These are phyloP conservation scores for Pythium aquatile DNA, from an alignment of 352 stramenopile genomes.

Conservation along the genomic window DNA sequence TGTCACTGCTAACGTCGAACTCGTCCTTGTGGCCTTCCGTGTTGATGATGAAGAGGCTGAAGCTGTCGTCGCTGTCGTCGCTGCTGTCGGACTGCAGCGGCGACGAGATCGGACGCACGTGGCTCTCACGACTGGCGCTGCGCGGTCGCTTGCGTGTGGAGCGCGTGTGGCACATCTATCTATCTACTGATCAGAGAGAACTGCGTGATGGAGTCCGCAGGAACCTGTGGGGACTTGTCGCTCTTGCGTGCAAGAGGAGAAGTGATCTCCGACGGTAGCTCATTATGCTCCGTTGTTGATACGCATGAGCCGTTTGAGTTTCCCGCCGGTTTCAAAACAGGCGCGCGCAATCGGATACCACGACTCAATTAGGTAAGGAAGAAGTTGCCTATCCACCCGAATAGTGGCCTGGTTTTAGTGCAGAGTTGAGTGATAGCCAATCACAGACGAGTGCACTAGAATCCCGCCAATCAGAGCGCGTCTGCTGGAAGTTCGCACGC, in stretches of 20 bases:
- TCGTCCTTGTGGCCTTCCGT: neutral
- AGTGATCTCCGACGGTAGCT: constrained; percentile 4
- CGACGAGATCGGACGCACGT: neutral
- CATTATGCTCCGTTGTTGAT: neutral
- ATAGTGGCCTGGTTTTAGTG: constrained; percentile 6
- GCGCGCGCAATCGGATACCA: constrained; percentile 1
- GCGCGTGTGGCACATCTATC: constrained; percentile 7
- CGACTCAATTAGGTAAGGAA: neutral
- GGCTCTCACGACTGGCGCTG: neutral
- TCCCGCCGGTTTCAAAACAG: constrained; percentile 23
- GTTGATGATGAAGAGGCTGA: neutral
- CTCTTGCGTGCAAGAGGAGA: constrained; percentile 27
- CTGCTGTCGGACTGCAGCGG: constrained; percentile 5
- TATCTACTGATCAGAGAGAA: too few relatives aligned
- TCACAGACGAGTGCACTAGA: constrained; percentile 20
- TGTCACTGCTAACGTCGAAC: neutral
- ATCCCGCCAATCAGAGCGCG: constrained; percentile 39
- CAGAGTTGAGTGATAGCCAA: constrained; percentile 24
- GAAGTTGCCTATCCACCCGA: constrained; percentile 8
- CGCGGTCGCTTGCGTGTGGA: constrained; percentile 13
- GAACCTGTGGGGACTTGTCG: constrained; percentile 7
- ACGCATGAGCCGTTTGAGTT: constrained; percentile 6
- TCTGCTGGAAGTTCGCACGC: constrained; percentile 5
- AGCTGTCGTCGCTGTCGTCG: constrained; percentile 3
- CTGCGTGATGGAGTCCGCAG: too few relatives aligned